Base-by-base conservation (phyloP, 495 filamentous ascomycete genomes). In the Hypoxylon perforatum region DNA sequence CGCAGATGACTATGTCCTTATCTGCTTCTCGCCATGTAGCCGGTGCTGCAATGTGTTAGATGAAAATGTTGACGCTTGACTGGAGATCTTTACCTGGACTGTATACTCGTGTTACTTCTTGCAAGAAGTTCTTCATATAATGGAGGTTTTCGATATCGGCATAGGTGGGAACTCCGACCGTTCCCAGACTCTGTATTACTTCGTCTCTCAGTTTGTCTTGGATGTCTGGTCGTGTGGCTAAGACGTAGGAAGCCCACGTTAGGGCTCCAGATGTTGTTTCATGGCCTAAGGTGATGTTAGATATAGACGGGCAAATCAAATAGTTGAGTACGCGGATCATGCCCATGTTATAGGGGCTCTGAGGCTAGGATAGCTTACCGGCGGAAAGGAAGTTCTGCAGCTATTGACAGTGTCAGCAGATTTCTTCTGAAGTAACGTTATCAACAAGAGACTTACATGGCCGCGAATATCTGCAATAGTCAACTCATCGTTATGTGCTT, bases 351-450 rank as follows among this genome's bases (percentile, higher is more conserved):
- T 2, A 46, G 18, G 35, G 35, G 9, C 2, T 38, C 4, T 38
- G 14, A 28, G 25, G 6, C 12, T 46, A 23, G 19, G 10, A 22
- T 1, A 3, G 14, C 60, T 6, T 56, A 64, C 61, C 69, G 0
- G 69, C 72, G 3, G 67, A 53, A n/a, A 72, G 47, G 42, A 75
- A 75, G 49, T 63, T 75, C 3, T 72, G 52, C 5, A 75, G 35
- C 69, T 75, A 28, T 9, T 28, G 41, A 22, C 1, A 67, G 87
- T 88, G 7, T 85, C 82, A 50, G 82, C 86, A 86, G 21, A 81
- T 76, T n/a, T 90, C 73, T 15, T 88, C 87, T 0, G 90, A 84
- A 12, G 1, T 14, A 84, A 87, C 58, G 90, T 73, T 42, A 90
- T 89, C 57, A 88, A 86, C 19, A 7, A 7, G 9, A 11, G 6